phyloP scores from a whole-genome alignment of 108 stramenopile genomes.

The Ochromonas danica region DNA sequence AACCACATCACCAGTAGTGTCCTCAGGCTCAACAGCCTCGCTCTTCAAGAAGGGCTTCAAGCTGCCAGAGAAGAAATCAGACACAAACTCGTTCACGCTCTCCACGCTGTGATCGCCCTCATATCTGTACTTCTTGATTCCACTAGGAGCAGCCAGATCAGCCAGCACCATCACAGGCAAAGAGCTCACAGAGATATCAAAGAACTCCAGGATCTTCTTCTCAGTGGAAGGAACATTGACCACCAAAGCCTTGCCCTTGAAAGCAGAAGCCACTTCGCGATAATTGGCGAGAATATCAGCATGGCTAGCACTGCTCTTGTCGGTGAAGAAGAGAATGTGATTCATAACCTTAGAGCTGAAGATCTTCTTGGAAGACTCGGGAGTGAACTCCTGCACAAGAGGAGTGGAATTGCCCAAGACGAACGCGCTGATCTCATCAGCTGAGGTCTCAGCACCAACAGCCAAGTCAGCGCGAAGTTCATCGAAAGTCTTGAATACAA shows the following conservation, averaged over 20 bases:
- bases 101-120: conserved; percentile 40
- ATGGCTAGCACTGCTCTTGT: background rate
- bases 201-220: conserved; percentile 57
- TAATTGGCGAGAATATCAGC: background rate
- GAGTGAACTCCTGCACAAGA: conserved; percentile 54
- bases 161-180: conserved; percentile 55
- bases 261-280: background rate
- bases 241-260: conserved; percentile 28
- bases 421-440: conserved; percentile 43
- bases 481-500: conserved; percentile 54
- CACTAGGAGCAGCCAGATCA: conserved; percentile 48
- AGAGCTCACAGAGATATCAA: conserved; percentile 48
- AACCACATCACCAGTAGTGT: conserved; percentile 8
- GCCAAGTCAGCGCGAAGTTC: conserved; percentile 38
- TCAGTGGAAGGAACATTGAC: conserved; percentile 48
- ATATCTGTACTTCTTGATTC: conserved; percentile 51
- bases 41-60: conserved; percentile 17
- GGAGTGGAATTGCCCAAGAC: conserved; percentile 48
- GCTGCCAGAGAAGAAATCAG: background rate
- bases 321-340: conserved; percentile 40
- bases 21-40: conserved; percentile 7
- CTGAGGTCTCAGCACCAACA: conserved; percentile 30
- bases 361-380: conserved; percentile 47
- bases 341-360: conserved; percentile 55
- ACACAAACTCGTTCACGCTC: conserved; percentile 37